Percentiles rank a stretch among this genome's conserved stretches.
Conservation (phyloP, 208 protist species). For the Angomonas ambiguus region DNA sequence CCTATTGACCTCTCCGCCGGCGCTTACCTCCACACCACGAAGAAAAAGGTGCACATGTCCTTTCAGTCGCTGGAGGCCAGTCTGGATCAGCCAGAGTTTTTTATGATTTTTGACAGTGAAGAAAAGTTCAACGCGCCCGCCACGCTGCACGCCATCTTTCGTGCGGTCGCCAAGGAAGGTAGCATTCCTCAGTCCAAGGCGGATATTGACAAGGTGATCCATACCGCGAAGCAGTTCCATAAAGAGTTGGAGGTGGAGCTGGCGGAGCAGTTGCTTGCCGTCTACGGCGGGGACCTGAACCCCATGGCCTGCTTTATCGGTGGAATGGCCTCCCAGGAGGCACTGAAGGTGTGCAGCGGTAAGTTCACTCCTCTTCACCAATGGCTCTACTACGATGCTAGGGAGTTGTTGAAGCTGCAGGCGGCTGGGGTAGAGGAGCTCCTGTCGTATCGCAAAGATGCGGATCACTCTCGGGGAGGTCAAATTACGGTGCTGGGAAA, state of each 20-base stretch:
- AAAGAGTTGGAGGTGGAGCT: conserved; percentile 24
- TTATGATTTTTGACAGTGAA: conserved; percentile 80
- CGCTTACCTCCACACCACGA: conserved; percentile 91
- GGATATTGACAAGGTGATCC: conserved; percentile 34
- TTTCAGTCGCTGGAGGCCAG: conserved; percentile 60
- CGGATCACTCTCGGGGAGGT: conserved; percentile 86
- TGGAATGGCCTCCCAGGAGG: conserved; percentile 95
- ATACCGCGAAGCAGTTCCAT: conserved; percentile 22
- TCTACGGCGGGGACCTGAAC: conserved; percentile 76
- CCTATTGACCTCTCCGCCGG: conserved; percentile 42
- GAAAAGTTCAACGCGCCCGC: conserved; percentile 58
- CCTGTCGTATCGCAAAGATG: not conserved
- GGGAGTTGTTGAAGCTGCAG: conserved; percentile 81
- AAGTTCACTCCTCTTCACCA: conserved; percentile 97
- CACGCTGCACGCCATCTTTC: conserved; percentile 78
- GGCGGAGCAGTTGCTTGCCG: conserved; percentile 38
- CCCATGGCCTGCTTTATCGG: conserved; percentile 94
- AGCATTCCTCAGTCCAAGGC: conserved; percentile 17
- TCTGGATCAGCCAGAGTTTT: conserved; percentile 48
- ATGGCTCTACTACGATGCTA: conserved; percentile 95
- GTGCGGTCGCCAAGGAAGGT: conserved; percentile 42
- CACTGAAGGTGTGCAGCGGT: conserved; percentile 92
- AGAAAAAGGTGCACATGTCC: conserved; percentile 46
- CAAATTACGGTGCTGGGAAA: conserved; percentile 95
- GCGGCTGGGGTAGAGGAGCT: conserved; percentile 20